Conservation (phyloP, 192 early-diverging fungal genomes). For the Dimargaris xerosporica region DNA sequence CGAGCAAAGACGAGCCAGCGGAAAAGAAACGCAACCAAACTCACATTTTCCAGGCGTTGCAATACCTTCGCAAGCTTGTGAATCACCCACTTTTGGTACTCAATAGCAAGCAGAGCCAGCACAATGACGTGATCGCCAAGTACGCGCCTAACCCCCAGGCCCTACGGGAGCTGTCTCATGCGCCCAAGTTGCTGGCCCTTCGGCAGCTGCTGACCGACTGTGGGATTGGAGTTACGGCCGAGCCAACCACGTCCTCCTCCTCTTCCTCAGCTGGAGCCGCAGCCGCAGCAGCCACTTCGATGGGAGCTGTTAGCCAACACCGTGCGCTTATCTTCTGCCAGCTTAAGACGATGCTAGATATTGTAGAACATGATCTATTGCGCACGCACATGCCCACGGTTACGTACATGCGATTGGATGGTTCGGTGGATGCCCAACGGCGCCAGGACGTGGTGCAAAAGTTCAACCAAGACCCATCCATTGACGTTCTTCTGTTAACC, state of each 20-base stretch:
- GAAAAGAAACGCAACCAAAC: slow-evolving; percentile 28
- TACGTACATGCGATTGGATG: slow-evolving; percentile 89
- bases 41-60: slow-evolving; percentile 96
- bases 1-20: slow-evolving; percentile 3
- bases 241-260: slow-evolving; percentile 27
- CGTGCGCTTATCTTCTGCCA: slow-evolving; percentile 96
- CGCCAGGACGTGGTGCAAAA: slow-evolving; percentile 84
- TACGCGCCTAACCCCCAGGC: not conserved
- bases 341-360: slow-evolving; percentile 87
- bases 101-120: slow-evolving; percentile 77
- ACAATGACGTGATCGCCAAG: slow-evolving; percentile 42
- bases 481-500: slow-evolving; percentile 87
- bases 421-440: slow-evolving; percentile 59
- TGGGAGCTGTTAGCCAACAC: slow-evolving; percentile 57
- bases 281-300: slow-evolving; percentile 24
- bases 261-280: slow-evolving; percentile 8
- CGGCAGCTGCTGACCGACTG: slow-evolving; percentile 83
- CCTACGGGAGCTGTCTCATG: slow-evolving; percentile 53
- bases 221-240: slow-evolving; percentile 64
- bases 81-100: slow-evolving; percentile 91
- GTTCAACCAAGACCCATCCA: slow-evolving; percentile 93
- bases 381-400: slow-evolving; percentile 68
- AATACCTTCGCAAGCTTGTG: slow-evolving; percentile 87
- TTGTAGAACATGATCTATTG: slow-evolving; percentile 87
- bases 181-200: slow-evolving; percentile 85